Evolutionary conservation across 352 stramenopile species (phyloP).

Genomic region (Blastocystis sp.): DNA sequence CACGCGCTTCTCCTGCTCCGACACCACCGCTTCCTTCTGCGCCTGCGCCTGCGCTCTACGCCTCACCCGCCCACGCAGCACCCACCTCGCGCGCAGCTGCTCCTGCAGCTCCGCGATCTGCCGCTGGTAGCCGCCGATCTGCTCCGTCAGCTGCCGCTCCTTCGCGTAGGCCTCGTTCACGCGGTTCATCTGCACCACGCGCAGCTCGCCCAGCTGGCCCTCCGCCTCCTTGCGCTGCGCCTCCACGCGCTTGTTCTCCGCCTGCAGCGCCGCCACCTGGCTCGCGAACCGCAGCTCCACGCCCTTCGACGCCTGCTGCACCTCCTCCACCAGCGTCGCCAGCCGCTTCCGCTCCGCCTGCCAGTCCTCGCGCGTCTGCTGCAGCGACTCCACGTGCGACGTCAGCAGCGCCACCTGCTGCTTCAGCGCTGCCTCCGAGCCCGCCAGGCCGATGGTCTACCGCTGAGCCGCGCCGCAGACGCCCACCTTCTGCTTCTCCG

Average conservation of each 20-base stretch:
- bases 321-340: conserved; percentile 8
- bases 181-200: conserved; percentile 20
- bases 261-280: conserved; percentile 21
- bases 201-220: conserved; percentile 12
- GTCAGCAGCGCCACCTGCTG: conserved; percentile 10
- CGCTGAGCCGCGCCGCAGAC: not conserved
- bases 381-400: not conserved
- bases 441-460: conserved; percentile 32
- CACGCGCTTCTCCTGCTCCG: conserved; percentile 14
- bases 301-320: conserved; percentile 31
- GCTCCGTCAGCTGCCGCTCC: conserved; percentile 30
- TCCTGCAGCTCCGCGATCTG: conserved; percentile 6
- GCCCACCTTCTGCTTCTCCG: conserved; percentile 14
- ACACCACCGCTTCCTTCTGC: not conserved
- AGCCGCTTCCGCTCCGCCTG: conserved; percentile 32
- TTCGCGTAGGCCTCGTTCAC: conserved; percentile 59
- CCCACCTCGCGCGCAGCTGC: not conserved
- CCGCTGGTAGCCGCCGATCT: conserved; percentile 23
- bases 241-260: conserved; percentile 4
- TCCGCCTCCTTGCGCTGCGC: conserved; percentile 3
- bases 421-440: not conserved
- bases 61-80: not conserved
- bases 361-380: conserved; percentile 34
- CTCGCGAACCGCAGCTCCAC: conserved; percentile 30
- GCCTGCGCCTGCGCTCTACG: not conserved